A percentile compares a stretch with the other conserved stretches of the same genome.
Evolutionary conservation across 2,329 filamentous ascomycete species (phyloP).

Genomic region (Lasiodiplodia gonubiensis): DNA sequence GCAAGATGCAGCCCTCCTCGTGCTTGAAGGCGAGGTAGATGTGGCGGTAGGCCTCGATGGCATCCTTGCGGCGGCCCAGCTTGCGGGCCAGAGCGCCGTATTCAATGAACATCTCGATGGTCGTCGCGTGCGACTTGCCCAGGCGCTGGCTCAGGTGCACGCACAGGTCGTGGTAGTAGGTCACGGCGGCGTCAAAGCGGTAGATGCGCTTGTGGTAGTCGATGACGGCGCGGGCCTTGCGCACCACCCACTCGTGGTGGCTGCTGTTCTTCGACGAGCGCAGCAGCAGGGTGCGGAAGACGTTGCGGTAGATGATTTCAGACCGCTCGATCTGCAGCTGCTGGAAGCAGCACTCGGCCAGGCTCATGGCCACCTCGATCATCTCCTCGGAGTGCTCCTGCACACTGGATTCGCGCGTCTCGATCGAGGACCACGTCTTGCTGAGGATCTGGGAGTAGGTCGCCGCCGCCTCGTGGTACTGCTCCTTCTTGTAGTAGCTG

Average conservation of each 20-base stretch:
- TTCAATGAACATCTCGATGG: no score
- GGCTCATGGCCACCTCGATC: slow-evolving; percentile 36
- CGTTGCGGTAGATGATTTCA: slow-evolving; percentile 38
- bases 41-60: slow-evolving; percentile 30
- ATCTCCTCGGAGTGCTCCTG: slow-evolving; percentile 53
- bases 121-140: no score
- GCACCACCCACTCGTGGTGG: slow-evolving; percentile 34
- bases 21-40: slow-evolving; percentile 36
- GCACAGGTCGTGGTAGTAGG: slow-evolving; percentile 39
- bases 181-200: slow-evolving; percentile 37
- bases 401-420: slow-evolving; percentile 49
- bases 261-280: slow-evolving; percentile 28
- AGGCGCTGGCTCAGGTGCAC: no score
- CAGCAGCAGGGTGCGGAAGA: slow-evolving; percentile 36
- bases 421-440: slow-evolving; percentile 44
- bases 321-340: slow-evolving; percentile 37
- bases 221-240: slow-evolving; percentile 35
- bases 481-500: slow-evolving; percentile 35
- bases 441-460: slow-evolving; percentile 36
- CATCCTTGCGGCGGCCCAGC: no score
- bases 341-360: slow-evolving; percentile 38
- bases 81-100: no score
- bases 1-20: slow-evolving; percentile 37
- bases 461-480: slow-evolving; percentile 34
- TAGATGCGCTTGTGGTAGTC: slow-evolving; percentile 39